These are phyloP conservation scores for Cucurbitaria berberidis DNA, from an alignment of 2,329 filamentous ascomycete species.

Conservation along the genomic window DNA sequence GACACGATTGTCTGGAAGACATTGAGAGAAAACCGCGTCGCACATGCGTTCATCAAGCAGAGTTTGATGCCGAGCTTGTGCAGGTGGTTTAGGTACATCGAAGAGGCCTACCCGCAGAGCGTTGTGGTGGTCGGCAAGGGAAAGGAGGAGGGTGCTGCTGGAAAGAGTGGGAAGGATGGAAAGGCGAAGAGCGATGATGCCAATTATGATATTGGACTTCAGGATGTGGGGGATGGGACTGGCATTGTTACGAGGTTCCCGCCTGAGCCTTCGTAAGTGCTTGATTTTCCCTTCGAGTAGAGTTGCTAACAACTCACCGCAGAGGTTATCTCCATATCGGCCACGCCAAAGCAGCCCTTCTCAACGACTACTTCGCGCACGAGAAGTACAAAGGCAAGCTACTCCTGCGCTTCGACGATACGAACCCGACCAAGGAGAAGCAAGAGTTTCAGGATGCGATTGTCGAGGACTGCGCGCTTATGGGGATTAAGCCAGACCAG, in stretches of 20 bases:
- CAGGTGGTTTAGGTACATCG: constrained; percentile 87
- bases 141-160: constrained; percentile 56
- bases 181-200: constrained; percentile 80
- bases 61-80: constrained; percentile 76
- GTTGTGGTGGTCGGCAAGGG: constrained; percentile 64
- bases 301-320: constrained; percentile 19
- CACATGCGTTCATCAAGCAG: constrained; percentile 79
- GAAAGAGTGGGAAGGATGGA: constrained; percentile 66
- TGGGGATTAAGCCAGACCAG: constrained; percentile 88
- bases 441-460: constrained; percentile 95
- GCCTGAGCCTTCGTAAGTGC: constrained; percentile 82
- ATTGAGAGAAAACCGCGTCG: constrained; percentile 83
- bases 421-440: constrained; percentile 97
- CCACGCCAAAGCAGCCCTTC: constrained; percentile 89
- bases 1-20: constrained; percentile 86
- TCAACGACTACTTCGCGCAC: constrained; percentile 97
- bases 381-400: constrained; percentile 90
- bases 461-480: constrained; percentile 84
- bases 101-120: constrained; percentile 80
- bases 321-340: constrained; percentile 90
- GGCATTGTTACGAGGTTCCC: constrained; percentile 89
- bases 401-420: constrained; percentile 93
- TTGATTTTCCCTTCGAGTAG: too few species aligned
- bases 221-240: constrained; percentile 75
- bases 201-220: constrained; percentile 87